Percentiles rank a stretch among this genome's conserved stretches.
Evolutionary conservation across 305 asterid genomes (phyloP).

Genomic region (Ilex paraguariensis): DNA sequence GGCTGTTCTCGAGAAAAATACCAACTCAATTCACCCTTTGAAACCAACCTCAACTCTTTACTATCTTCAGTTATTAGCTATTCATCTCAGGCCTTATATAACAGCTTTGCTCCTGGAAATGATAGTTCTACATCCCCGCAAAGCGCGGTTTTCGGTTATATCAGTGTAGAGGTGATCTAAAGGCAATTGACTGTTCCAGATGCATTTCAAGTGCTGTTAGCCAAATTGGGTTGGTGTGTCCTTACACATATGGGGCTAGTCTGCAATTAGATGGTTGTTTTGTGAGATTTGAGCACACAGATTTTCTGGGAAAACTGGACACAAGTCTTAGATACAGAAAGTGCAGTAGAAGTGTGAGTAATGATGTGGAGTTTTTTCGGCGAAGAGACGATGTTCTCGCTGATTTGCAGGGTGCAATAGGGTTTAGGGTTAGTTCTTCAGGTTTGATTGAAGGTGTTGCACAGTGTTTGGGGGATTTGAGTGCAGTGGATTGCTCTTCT

Average conservation of each 20-base stretch:
- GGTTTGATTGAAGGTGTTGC: slow-evolving; percentile 66
- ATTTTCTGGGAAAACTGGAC: slow-evolving; percentile 53
- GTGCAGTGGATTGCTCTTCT: slow-evolving; percentile 43
- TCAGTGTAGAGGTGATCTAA: slow-evolving; percentile 76
- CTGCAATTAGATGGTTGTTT: slow-evolving; percentile 62
- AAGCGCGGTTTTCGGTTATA: slow-evolving; percentile 35
- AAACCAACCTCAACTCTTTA: slow-evolving; percentile 51
- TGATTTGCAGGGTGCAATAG: slow-evolving; percentile 32
- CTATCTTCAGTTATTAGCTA: slow-evolving; percentile 50
- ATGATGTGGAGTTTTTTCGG: slow-evolving; percentile 42
- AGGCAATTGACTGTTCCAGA: slow-evolving; percentile 36
- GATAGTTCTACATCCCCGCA: slow-evolving; percentile 23
- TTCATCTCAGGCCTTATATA: slow-evolving; percentile 50
- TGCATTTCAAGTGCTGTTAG: slow-evolving; percentile 48
- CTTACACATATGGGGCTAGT: slow-evolving; percentile 46
- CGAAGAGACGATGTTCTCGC: slow-evolving; percentile 56
- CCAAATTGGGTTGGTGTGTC: slow-evolving; percentile 47
- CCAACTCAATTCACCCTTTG: slow-evolving; percentile 48
- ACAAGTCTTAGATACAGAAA: slow-evolving; percentile 36
- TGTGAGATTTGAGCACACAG: slow-evolving; percentile 43
- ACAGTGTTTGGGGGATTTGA: slow-evolving; percentile 73
- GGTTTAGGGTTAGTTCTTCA: slow-evolving; percentile 49
- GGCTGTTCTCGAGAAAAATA: slow-evolving; percentile 63
- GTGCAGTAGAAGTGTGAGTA: slow-evolving; percentile 37
- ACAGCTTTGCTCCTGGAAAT: slow-evolving; percentile 45